Evolutionary conservation across 2,329 filamentous ascomycete genomes (phyloP).

Genomic region (Didymella pinodella): DNA sequence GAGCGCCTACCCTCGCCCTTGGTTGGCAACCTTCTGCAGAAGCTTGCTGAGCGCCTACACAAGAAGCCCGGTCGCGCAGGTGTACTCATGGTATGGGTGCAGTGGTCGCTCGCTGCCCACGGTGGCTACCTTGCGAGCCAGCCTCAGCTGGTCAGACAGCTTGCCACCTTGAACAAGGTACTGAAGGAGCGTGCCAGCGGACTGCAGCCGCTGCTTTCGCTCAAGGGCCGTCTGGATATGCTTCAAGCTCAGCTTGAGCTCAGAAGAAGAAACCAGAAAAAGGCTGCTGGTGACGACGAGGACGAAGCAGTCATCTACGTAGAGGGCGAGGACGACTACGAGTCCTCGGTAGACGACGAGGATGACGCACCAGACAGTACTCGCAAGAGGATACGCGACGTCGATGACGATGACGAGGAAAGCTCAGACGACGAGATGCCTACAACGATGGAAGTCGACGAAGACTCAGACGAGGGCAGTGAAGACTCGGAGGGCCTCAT

Average conservation of each 20-base stretch:
- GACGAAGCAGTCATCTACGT: conserved; percentile 84
- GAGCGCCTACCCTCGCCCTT: conserved; percentile 87
- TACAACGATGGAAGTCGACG: conserved; percentile 57
- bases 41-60: conserved; percentile 86
- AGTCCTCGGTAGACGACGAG: conserved; percentile 56
- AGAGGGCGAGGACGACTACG: conserved; percentile 75
- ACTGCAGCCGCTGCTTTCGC: conserved; percentile 79
- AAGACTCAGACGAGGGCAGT: conserved; percentile 61
- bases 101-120: conserved; percentile 92
- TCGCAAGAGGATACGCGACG: conserved; percentile 37
- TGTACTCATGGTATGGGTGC: conserved; percentile 91
- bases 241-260: conserved; percentile 88
- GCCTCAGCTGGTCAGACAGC: conserved; percentile 79
- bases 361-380: conserved; percentile 23
- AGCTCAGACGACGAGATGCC: conserved; percentile 65
- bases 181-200: conserved; percentile 85
- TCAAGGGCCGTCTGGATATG: conserved; percentile 97
- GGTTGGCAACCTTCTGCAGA: conserved; percentile 78
- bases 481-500: conserved; percentile 62
- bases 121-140: conserved; percentile 89
- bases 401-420: conserved; percentile 42
- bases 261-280: conserved; percentile 72
- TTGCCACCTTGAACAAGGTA: conserved; percentile 83
- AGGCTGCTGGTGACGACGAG: conserved; percentile 65
- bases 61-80: conserved; percentile 87